Conservation (phyloP, 306 rosid genomes). For the Corylus heterophylla region DNA sequence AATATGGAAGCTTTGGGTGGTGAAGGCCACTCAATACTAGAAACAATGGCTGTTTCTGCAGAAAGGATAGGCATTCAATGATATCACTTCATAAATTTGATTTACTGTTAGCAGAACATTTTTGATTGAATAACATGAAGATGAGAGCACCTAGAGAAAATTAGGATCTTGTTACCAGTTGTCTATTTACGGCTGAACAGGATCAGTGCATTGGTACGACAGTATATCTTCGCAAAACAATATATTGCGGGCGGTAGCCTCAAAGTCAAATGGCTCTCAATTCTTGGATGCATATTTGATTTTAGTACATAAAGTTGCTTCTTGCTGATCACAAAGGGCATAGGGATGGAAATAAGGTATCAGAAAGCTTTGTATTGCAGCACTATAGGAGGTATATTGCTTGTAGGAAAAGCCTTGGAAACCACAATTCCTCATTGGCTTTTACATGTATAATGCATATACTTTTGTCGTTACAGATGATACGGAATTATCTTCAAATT, state of each 20-base stretch:
- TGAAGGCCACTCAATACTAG: slow-evolving; percentile 52
- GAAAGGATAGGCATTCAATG: slow-evolving; percentile 54
- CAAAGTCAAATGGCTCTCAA: slow-evolving; percentile 25
- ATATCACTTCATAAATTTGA: slow-evolving; percentile 33
- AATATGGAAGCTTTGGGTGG: slow-evolving; percentile 37
- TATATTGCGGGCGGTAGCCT: slow-evolving; percentile 16
- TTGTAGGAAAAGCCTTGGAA: not conserved
- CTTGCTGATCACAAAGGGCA: slow-evolving; percentile 19
- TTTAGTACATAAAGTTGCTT: slow-evolving; percentile 28
- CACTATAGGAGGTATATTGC: slow-evolving; percentile 9
- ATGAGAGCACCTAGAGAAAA: slow-evolving; percentile 9
- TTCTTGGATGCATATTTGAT: slow-evolving; percentile 26
- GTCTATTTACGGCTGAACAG: slow-evolving; percentile 20
- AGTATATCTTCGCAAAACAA: slow-evolving; percentile 15
- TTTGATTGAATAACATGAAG: slow-evolving; percentile 38
- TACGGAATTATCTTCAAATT: not conserved
- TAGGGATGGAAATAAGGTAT: slow-evolving; percentile 24
- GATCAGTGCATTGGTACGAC: slow-evolving; percentile 26
- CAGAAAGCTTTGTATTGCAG: slow-evolving; percentile 30
- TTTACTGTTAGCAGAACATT: not conserved
- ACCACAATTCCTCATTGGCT: not conserved
- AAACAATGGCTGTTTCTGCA: slow-evolving; percentile 54
- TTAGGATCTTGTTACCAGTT: slow-evolving; percentile 30
- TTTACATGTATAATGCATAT: not conserved
- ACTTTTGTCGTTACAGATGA: not conserved